Percentiles rank a stretch among this genome's conserved stretches.
Conservation (phyloP, 345 rosid species). For the Brassica juncea region DNA sequence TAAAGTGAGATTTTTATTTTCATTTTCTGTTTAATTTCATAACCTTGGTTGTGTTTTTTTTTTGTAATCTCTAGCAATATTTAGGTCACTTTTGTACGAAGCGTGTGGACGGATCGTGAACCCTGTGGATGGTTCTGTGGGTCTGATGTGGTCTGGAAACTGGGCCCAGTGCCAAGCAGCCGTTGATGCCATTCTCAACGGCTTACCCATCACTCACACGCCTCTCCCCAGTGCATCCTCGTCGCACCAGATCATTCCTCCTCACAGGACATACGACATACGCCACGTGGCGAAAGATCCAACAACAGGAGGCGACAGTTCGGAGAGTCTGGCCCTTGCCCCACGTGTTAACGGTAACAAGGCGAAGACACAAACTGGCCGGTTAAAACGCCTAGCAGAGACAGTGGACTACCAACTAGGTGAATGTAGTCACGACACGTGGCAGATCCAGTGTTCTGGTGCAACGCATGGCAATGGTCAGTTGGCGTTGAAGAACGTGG, state of each 20-base stretch:
- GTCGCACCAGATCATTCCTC: slow-evolving; percentile 42
- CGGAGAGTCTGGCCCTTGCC: slow-evolving; percentile 20
- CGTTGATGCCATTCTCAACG: slow-evolving; percentile 58
- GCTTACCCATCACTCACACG: slow-evolving; percentile 42
- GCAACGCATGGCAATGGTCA: slow-evolving; percentile 32
- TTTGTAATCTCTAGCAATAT: slow-evolving; percentile 41
- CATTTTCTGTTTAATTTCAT: slow-evolving; percentile 30
- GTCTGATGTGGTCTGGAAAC: slow-evolving; percentile 40
- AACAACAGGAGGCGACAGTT: slow-evolving; percentile 26
- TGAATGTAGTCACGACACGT: slow-evolving; percentile 38
- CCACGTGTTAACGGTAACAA: slow-evolving; percentile 32
- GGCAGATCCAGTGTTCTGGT: slow-evolving; percentile 31
- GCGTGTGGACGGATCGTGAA: slow-evolving; percentile 46
- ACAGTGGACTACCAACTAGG: slow-evolving; percentile 28
- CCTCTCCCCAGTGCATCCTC: slow-evolving; percentile 33
- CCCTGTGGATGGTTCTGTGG: slow-evolving; percentile 51
- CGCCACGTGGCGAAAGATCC: slow-evolving; percentile 61
- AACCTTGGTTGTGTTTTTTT: slow-evolving; percentile 32
- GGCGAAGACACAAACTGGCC: slow-evolving; percentile 39
- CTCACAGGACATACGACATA: slow-evolving; percentile 55
- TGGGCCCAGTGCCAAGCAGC: slow-evolving; percentile 67
- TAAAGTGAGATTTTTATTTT: neutral
- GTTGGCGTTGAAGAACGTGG: slow-evolving; percentile 28
- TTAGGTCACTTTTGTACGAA: slow-evolving; percentile 53
- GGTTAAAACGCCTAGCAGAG: slow-evolving; percentile 35